Base-by-base conservation (phyloP, 2,329 filamentous ascomycete species). In the Botrytis hyacinthi region DNA sequence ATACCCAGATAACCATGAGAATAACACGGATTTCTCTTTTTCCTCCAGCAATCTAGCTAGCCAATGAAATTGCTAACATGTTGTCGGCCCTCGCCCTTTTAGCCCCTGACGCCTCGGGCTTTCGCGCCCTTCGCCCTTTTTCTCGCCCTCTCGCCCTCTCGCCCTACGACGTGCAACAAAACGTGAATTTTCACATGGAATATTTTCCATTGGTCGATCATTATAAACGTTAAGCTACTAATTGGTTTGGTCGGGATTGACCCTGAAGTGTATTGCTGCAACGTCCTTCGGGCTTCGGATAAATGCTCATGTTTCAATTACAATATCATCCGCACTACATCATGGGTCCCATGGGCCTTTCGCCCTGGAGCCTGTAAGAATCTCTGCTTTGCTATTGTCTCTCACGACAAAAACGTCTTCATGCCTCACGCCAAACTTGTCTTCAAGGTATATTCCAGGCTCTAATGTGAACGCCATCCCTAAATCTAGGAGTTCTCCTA, bases 381-480 rank as follows among this genome's bases (percentile, higher is more conserved):
- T 81, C 63, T 89, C 86, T 0, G 89, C 86, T 70, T 86, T 83
- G 0, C 85, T 87, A 70, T 85, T 78, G 72, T 86, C 85, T 72
- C 80, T 87, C 12, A 91, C 86, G 5, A 91, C 81, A 70, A 90
- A 85, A 12, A 91, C 84, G 77, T 91, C 89, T 78, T 91, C 89
- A 78, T 90, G 88, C 54, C 89, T 83, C 1, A 90, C 88, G 0
- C 89, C 89, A 79, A 91, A 91, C 66, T 85, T 85, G 40, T 85
- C 85, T 35, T 87, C 83, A 0, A 91, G 81, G 78, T 91, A 91
- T 46, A 91, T 86, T 0, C 89, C 89, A 0, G 89, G 89, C 81
- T 91, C 89, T 16, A 86, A 86, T 0, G 89, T 91, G 74, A 91
- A 91, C 0, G 85, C 84, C 89, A 91, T 91, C 0, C 89, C 89